Evolutionary conservation across 805 yeast species (phyloP).

Genomic region (Wickerhamiella galacta): DNA sequence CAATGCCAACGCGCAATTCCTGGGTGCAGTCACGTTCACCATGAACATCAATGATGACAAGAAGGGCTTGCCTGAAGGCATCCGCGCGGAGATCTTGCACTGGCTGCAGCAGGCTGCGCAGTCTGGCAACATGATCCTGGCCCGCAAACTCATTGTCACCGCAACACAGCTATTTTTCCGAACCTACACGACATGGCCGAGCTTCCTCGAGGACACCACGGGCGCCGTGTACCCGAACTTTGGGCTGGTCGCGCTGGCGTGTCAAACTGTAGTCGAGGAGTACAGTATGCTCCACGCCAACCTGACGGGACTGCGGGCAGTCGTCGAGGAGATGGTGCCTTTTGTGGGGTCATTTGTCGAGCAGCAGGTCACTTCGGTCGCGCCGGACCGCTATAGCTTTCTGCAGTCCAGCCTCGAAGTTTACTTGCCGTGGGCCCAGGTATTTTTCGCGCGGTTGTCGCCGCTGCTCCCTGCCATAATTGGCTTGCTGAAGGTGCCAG

Average conservation of each 20-base stretch:
- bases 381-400: too few relatives aligned
- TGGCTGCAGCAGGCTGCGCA: constrained; percentile 10
- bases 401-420: too few relatives aligned
- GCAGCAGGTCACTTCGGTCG: constrained; percentile 1
- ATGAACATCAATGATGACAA: constrained; percentile 24
- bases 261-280: constrained; percentile 18
- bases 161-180: constrained; percentile 32
- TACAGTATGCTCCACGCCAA: constrained; percentile 7
- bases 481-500: constrained; percentile 5
- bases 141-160: constrained; percentile 42
- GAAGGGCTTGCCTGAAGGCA: constrained; percentile 1
- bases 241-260: constrained; percentile 12
- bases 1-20: constrained; percentile 33
- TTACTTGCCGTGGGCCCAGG: constrained; percentile 9
- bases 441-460: constrained; percentile 9
- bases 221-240: constrained; percentile 7
- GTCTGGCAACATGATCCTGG: constrained; percentile 23
- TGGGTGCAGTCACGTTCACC: constrained; percentile 68
- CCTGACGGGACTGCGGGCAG: constrained; percentile 6
- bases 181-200: constrained; percentile 24
- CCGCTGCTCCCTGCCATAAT: constrained; percentile 3
- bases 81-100: constrained; percentile 10
- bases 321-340: constrained; percentile 8
- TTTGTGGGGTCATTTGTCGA: constrained; percentile 1
- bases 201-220: constrained; percentile 18